A percentile compares a stretch with the other conserved stretches of the same genome.
These are phyloP conservation scores for Globisporangium nodosum DNA, from an alignment of 352 stramenopile species.

Conservation along the genomic window DNA sequence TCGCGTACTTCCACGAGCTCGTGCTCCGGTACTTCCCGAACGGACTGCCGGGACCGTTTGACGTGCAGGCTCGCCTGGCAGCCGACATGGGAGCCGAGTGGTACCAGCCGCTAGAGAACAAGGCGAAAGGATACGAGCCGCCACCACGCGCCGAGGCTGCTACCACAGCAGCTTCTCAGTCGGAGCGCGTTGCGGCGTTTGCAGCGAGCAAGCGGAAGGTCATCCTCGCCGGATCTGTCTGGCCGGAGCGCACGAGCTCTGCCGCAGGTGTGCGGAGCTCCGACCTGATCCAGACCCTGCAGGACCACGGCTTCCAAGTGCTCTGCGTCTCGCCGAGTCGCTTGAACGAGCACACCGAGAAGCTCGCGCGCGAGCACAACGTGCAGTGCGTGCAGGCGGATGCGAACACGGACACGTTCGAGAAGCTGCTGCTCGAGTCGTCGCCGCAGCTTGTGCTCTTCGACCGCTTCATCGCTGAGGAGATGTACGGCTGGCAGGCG, in stretches of 20 bases:
- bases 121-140: constrained; percentile 13
- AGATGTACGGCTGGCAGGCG: constrained; percentile 84
- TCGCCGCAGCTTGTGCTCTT: constrained; percentile 71
- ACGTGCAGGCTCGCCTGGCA: constrained; percentile 60
- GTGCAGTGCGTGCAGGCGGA: constrained; percentile 67
- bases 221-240: constrained; percentile 66
- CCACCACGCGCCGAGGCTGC: background rate
- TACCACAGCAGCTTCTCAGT: constrained; percentile 7
- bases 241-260: constrained; percentile 84
- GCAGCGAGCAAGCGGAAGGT: constrained; percentile 59
- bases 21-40: constrained; percentile 75
- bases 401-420: constrained; percentile 64
- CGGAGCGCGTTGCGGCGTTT: constrained; percentile 35
- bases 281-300: constrained; percentile 66
- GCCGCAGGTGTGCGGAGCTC: constrained; percentile 82
- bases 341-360: constrained; percentile 62
- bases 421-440: constrained; percentile 51
- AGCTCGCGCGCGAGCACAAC: constrained; percentile 30
- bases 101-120: constrained; percentile 70
- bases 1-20: constrained; percentile 77
- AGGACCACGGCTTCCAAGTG: constrained; percentile 57
- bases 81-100: constrained; percentile 66
- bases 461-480: constrained; percentile 79
- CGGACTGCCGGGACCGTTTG: constrained; percentile 70
- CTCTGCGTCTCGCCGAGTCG: constrained; percentile 75